Percentiles rank a stretch among this genome's conserved stretches.
Conservation (phyloP, 1,284 basidiomycete species). For the Leccinum insigne region DNA sequence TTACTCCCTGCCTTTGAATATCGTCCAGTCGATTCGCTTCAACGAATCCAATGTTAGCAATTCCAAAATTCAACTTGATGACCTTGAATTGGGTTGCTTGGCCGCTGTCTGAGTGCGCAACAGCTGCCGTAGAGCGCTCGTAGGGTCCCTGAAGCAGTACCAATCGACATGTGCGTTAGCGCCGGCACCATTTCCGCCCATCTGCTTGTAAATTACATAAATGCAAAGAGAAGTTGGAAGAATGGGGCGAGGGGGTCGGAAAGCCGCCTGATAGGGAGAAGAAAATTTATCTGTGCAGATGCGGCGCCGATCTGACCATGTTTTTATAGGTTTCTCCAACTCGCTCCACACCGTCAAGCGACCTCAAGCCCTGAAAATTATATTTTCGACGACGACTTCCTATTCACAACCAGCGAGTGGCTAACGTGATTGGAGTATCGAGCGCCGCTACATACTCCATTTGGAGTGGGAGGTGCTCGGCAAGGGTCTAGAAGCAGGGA, state of each 20-base stretch:
- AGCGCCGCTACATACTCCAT: conserved; percentile 55
- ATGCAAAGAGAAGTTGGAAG: neutral
- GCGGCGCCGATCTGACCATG: conserved; percentile 41
- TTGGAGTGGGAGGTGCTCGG: conserved; percentile 48
- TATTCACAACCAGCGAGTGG: conserved; percentile 60
- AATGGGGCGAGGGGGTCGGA: neutral
- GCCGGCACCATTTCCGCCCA: conserved; percentile 6
- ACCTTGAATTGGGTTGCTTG: neutral
- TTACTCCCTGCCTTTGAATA: neutral
- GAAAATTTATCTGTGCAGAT: neutral
- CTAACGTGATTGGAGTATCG: conserved; percentile 70
- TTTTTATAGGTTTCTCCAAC: conserved; percentile 54
- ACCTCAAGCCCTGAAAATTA: conserved; percentile 40
- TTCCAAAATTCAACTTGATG: neutral
- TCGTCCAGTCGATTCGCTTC: neutral
- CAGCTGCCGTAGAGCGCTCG: neutral
- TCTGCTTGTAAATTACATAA: neutral
- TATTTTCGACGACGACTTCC: conserved; percentile 66
- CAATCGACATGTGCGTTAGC: conserved; percentile 1
- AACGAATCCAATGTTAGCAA: neutral
- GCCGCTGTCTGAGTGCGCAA: neutral
- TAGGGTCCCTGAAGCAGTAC: neutral
- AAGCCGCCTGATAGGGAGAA: neutral
- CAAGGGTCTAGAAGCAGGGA: conserved; percentile 65
- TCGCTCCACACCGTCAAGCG: conserved; percentile 57